Evolutionary conservation across 164 flowering plant species (phyloP), one percentile per base, ranked within the genome.

Genomic region (Euptelea pleiosperma): DNA sequence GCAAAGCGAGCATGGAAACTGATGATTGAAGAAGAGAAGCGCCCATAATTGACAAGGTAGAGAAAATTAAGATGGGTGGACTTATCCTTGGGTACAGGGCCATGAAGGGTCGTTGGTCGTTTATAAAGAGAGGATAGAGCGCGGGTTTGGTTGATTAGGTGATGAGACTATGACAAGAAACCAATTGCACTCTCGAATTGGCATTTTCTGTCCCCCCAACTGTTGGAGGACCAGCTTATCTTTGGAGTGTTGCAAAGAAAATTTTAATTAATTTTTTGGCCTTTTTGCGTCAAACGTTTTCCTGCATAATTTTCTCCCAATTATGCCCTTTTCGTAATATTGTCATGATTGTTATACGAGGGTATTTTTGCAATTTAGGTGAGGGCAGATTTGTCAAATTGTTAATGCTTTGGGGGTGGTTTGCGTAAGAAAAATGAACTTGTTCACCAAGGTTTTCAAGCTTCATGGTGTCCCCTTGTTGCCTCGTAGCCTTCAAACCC

Each of bases 71-170:
- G 28, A 30, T 33, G 40, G n/a, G n/a, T n/a, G 26, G n/a, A n/a
- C n/a, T n/a, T n/a, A n/a, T n/a, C n/a, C n/a, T n/a, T n/a, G n/a
- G n/a, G n/a, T n/a, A n/a, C n/a, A n/a, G n/a, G n/a, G 29, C 42
- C 18, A 30, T 33, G 40, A 3, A n/a, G 29, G 41, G 8, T 16
- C 12, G 18, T 4, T 26, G n/a, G 41, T 15, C 18, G 58, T 60
- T 64, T 70, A 67, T 67, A 67, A 67, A n/a, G n/a, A n/a, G n/a
- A n/a, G n/a, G n/a, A 67, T 64, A 31, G 42, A 9, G 2, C 24
- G 28, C 10, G 25, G n/a, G 64, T 40, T 50, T 33, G 70, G 60
- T 63, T 59, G 75, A 67, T 70, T 75, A 67, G 73, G 75, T 78
- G 56, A 55, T 9, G 30, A n/a, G 37, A 31, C 18, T n/a, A n/a